Conservation (phyloP, 139 green algal species). For the Coelastrella sp. region DNA sequence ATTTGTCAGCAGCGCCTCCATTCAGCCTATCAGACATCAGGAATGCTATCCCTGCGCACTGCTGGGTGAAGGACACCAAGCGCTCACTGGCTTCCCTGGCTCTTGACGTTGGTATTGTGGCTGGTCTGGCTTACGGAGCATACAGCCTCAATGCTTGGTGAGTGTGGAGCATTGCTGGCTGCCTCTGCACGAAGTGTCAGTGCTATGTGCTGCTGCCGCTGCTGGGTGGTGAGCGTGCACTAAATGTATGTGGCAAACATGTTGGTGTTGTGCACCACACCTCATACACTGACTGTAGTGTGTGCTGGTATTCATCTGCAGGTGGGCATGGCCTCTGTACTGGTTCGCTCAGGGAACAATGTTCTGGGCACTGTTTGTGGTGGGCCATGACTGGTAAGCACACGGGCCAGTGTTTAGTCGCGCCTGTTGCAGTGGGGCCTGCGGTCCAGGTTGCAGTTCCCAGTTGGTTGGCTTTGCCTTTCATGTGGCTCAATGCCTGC, state of each 20-base stretch:
- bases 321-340: constrained; percentile 93
- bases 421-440: not conserved
- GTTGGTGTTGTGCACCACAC: no score
- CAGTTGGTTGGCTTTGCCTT: not conserved
- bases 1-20: constrained; percentile 80
- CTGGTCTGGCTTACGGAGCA: constrained; percentile 81
- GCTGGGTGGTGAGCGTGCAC: no score
- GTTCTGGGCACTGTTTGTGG: constrained; percentile 98
- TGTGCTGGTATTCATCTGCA: constrained; percentile 45
- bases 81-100: constrained; percentile 82
- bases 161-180: not conserved
- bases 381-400: constrained; percentile 95
- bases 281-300: not conserved
- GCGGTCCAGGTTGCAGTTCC: no score
- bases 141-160: constrained; percentile 76
- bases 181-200: no score
- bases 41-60: constrained; percentile 86
- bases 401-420: not conserved
- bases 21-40: constrained; percentile 89
- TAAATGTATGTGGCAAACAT: no score
- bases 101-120: constrained; percentile 89
- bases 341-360: constrained; percentile 97
- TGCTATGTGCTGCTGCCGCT: no score
- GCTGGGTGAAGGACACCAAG: constrained; percentile 85
- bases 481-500: not conserved